Conservation (phyloP, 306 rosid species). For the Lagenaria siceraria region DNA sequence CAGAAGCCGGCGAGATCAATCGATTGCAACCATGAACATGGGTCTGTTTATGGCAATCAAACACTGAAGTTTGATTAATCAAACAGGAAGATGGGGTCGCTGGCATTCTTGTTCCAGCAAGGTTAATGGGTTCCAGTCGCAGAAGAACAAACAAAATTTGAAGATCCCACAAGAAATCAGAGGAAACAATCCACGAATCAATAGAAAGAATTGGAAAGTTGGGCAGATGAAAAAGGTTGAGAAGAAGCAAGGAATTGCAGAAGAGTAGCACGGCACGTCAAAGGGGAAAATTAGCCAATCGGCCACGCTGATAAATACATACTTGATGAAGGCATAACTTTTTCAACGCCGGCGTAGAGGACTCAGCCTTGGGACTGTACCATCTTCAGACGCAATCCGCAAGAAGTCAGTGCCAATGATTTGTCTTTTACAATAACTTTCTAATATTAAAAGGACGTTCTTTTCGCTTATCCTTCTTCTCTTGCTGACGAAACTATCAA, state of each 20-base stretch:
- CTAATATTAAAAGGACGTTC: background rate
- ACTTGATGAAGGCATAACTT: background rate
- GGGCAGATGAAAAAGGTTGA: background rate
- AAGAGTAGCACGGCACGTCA: conserved; percentile 1
- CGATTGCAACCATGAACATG: background rate
- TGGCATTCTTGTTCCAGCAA: background rate
- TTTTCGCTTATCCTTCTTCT: background rate
- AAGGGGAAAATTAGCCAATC: background rate
- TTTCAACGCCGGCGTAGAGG: conserved; percentile 8
- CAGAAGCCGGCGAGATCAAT: background rate
- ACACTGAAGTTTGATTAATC: background rate
- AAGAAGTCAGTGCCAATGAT: background rate
- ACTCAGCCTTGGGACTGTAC: background rate
- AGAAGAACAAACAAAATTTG: background rate
- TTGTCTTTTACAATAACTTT: conserved; percentile 1
- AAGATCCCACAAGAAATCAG: background rate
- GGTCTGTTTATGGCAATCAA: conserved; percentile 4
- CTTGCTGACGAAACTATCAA: background rate
- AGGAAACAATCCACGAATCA: background rate
- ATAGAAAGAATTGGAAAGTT: background rate
- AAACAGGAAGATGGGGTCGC: background rate
- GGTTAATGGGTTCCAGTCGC: background rate
- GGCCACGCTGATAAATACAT: background rate
- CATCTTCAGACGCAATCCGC: background rate
- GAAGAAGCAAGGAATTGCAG: conserved; percentile 5